These are phyloP conservation scores for Pythium pyrilobum DNA, from an alignment of 352 stramenopile genomes.

Conservation along the genomic window DNA sequence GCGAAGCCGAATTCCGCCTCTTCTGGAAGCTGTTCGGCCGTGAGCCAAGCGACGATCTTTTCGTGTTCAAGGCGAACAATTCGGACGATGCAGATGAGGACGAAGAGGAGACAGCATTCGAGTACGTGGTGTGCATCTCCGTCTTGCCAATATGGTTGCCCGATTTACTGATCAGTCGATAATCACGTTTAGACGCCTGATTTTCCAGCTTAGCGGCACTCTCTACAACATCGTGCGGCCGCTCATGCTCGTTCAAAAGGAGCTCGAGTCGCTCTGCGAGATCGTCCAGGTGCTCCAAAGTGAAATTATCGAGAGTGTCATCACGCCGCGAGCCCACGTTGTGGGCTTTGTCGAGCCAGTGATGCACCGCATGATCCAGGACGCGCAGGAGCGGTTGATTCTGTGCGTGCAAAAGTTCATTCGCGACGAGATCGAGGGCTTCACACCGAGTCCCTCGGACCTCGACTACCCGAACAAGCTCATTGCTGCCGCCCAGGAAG, in stretches of 20 bases:
- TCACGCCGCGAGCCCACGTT: slow-evolving; percentile 43
- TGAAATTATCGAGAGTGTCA: slow-evolving; percentile 70
- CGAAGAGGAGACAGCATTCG: slow-evolving; percentile 52
- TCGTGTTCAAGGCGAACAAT: slow-evolving; percentile 26
- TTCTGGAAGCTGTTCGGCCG: slow-evolving; percentile 69
- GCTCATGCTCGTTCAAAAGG: slow-evolving; percentile 64
- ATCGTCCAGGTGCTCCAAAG: slow-evolving; percentile 71
- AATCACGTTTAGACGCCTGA: slow-evolving; percentile 39
- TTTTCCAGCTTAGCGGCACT: slow-evolving; percentile 68
- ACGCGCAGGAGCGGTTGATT: slow-evolving; percentile 78
- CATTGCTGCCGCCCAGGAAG: slow-evolving; percentile 20
- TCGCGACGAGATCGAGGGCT: slow-evolving; percentile 78
- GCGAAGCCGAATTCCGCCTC: slow-evolving; percentile 66
- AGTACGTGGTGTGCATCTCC: slow-evolving; percentile 34
- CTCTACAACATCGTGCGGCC: slow-evolving; percentile 71
- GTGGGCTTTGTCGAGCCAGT: slow-evolving; percentile 62
- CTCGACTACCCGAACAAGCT: slow-evolving; percentile 77
- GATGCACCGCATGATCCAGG: slow-evolving; percentile 81
- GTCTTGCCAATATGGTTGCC: neutral
- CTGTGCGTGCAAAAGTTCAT: slow-evolving; percentile 83
- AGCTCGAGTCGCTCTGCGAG: slow-evolving; percentile 74
- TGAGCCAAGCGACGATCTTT: slow-evolving; percentile 51
- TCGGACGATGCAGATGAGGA: slow-evolving; percentile 28
- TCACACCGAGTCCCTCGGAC: slow-evolving; percentile 42
- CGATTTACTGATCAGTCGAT: neutral